Evolutionary conservation across 257 asterid species (phyloP), one percentile per base, ranked within the genome.

Genomic region (Solanum habrochaites): DNA sequence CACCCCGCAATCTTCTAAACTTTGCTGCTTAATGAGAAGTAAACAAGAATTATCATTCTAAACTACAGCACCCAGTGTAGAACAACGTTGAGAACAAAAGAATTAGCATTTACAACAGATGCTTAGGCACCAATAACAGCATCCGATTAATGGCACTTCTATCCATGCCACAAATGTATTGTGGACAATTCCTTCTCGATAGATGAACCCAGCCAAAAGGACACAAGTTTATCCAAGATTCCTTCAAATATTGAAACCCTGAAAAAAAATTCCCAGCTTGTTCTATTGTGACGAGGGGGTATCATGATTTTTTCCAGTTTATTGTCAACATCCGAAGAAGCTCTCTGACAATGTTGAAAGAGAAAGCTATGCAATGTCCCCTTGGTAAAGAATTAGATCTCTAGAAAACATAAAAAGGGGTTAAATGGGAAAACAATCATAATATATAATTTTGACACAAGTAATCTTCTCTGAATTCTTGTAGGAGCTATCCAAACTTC

Each of bases 191-290:
- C 70, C 29, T 31, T 81, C 85, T 81, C 40, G 31, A 58, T 25
- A 29, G 45, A 37, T 81, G 67, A 45, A 18, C 72, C 77, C 45
- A 81, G 85, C 70, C 70, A 81, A 81, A 80, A 81, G 85, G 83
- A 85, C 62, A 86, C 69, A 88, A 83, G 52, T 88, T 64, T 62
- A 88, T 87, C 94, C 94, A 89, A 86, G 94, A 92, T 90, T 88
- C 92, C 94, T 87, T 88, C 80, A 92, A 91, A 89, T 91, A 91
- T 66, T 67, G 94, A 92, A 93, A 94, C 88, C 94, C 89, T 87
- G 92, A 93, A 86, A 49, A 72, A 72, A 73, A 88, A 60, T 37
- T 86, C 88, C 92, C 90, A 88, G 83, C 89, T 16, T 82, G 88
- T 85, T 89, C 89, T 25, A 85, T 74, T 86, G 73, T 81, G 66